phyloP scores from a whole-genome alignment of 2,329 filamentous ascomycete species.

The Penicillium sp. region DNA sequence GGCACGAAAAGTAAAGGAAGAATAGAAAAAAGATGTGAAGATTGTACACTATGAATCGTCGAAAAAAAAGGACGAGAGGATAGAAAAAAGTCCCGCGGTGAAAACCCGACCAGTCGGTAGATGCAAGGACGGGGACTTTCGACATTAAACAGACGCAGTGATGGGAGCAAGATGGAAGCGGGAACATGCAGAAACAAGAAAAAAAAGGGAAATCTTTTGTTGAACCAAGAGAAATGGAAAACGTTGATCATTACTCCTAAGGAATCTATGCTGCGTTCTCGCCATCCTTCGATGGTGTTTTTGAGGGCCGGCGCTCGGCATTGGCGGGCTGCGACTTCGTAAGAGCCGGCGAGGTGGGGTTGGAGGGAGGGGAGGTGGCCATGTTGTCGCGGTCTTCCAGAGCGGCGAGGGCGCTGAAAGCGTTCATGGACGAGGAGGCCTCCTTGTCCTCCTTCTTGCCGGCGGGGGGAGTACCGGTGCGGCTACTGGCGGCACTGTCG shows the following conservation, averaged over 20 bases:
- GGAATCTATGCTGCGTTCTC: constrained; percentile 41
- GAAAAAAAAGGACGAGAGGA: constrained; percentile 17
- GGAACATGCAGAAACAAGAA: constrained; percentile 6
- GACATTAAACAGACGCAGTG: constrained; percentile 11
- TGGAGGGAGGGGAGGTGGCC: constrained; percentile 49
- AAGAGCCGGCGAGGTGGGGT: constrained; percentile 47
- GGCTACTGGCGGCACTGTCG: constrained; percentile 82
- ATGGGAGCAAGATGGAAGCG: constrained; percentile 7
- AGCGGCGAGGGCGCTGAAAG: constrained; percentile 65
- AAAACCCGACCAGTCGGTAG: constrained; percentile 27
- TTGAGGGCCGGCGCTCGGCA: constrained; percentile 43
- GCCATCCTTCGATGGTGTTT: constrained; percentile 44
- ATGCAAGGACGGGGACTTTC: constrained; percentile 19
- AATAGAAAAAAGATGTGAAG: constrained; percentile 24
- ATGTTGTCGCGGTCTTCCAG: constrained; percentile 48
- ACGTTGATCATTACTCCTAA: constrained; percentile 41
- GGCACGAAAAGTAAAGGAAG: constrained; percentile 14
- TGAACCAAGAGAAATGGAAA: constrained; percentile 27
- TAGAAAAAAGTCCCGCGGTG: constrained; percentile 8
- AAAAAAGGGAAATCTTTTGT: constrained; percentile 33
- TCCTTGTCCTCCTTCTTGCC: constrained; percentile 62
- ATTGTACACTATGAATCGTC: constrained; percentile 34
- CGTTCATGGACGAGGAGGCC: constrained; percentile 73
- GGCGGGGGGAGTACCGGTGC: constrained; percentile 80
- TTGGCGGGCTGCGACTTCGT: constrained; percentile 47